These are phyloP conservation scores for Camelina sativa DNA, from an alignment of 345 rosid genomes.

Conservation along the genomic window DNA sequence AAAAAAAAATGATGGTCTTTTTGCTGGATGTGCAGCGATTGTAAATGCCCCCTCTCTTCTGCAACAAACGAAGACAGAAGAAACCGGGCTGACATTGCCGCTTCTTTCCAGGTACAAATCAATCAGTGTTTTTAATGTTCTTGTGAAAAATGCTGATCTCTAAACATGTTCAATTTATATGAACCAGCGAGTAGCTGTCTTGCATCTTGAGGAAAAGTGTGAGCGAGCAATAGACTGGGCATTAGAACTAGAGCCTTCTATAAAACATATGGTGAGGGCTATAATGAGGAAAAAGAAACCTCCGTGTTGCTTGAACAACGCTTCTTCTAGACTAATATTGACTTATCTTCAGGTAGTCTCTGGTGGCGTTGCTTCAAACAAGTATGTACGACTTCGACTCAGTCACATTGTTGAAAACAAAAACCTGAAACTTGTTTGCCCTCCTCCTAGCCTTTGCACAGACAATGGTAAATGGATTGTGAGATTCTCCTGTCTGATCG, in stretches of 20 bases:
- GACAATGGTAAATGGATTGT: conserved; percentile 68
- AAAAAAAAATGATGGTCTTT: conserved; percentile 8
- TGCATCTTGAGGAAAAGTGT: conserved; percentile 94
- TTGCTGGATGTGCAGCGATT: conserved; percentile 56
- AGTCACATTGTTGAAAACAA: conserved; percentile 65
- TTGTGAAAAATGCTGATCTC: background rate
- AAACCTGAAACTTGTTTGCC: conserved; percentile 76
- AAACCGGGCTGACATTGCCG: conserved; percentile 90
- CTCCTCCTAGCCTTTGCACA: conserved; percentile 90
- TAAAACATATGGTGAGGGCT: conserved; percentile 67
- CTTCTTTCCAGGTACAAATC: conserved; percentile 83
- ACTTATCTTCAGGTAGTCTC: conserved; percentile 69
- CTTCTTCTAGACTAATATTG: conserved; percentile 21
- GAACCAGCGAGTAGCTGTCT: conserved; percentile 85
- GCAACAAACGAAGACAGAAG: conserved; percentile 73
- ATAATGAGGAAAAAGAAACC: conserved; percentile 8
- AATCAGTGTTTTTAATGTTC: conserved; percentile 1
- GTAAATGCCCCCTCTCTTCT: conserved; percentile 66
- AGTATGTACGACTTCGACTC: conserved; percentile 73
- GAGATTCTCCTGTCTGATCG: conserved; percentile 9
- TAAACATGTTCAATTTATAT: conserved; percentile 12
- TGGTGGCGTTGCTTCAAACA: conserved; percentile 97
- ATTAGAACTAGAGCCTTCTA: conserved; percentile 78
- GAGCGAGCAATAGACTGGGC: conserved; percentile 96
- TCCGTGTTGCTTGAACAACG: conserved; percentile 4